Evolutionary conservation across 371 early-diverging fungal species (phyloP), one percentile per base, ranked within the genome.

Genomic region (Apophysomyces elegans): DNA sequence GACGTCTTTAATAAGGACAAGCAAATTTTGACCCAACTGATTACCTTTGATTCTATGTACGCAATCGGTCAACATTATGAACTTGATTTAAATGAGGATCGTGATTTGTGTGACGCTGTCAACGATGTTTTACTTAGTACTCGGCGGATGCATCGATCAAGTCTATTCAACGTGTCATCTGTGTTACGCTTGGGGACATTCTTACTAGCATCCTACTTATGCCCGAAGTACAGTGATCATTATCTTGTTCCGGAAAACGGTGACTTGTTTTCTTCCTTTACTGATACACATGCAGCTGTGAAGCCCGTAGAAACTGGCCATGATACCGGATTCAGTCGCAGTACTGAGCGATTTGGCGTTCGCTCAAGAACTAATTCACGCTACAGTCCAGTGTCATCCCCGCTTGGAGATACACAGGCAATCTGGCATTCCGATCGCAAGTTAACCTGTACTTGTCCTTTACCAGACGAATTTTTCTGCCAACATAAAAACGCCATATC

Each of bases 21-120:
- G 32, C 70, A 72, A 13, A 73, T 89, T 1, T 60, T 91, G 13
- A 86, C 88, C 1, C 83, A 84, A 14, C 66, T 93, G 1, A 80
- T 88, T 21, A 88, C 92, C 0, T 93, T 90, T 72, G 92, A 93
- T 72, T 78, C 81, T 12, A 84, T 91, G n/a, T 84, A 87, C 65
- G 73, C 79, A 7, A 77, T 89, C 37, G 54, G 89, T 86, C 7
- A 74, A 77, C 14, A 65, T 26, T 46, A 58, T 61, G 62, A 50
- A 54, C 62, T 65, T 21, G 56, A 12, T 9, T 69, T 64, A 13
- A 59, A 56, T 9, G 37, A 26, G 4, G 61, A 36, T 4, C 59
- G 45, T 1, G 50, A 69, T 37, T 7, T 38, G 37, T 21, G 45
- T 7, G 56, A 63, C 18, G 11, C 26, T 4, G 64, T 63, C 37